Percentiles rank a stretch among this genome's conserved stretches.
These are phyloP conservation scores for Ophiostoma sp. DNA, from an alignment of 2,329 filamentous ascomycete species.

Conservation along the genomic window DNA sequence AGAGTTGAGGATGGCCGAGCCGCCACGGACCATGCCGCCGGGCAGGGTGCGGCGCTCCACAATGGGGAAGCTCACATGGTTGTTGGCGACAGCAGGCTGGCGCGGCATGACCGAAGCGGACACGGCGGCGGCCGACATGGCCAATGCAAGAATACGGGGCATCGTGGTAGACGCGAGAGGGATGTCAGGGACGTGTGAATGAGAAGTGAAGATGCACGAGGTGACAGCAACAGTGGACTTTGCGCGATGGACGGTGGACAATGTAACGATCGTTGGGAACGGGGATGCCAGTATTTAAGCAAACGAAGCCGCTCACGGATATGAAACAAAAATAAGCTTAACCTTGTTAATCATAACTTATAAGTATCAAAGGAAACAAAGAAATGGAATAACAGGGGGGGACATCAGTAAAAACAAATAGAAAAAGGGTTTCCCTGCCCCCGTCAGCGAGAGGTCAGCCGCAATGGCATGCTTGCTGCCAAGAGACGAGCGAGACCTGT, in stretches of 20 bases:
- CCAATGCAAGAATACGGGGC: conserved; percentile 20
- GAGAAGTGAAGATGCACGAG: neutral
- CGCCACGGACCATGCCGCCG: neutral
- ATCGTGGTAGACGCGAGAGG: neutral
- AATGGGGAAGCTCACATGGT: conserved; percentile 22
- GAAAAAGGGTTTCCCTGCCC: neutral
- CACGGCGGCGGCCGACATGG: conserved; percentile 18
- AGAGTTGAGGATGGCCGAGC: neutral
- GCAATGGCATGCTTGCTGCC: neutral
- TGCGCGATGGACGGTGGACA: neutral
- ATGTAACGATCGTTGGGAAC: neutral
- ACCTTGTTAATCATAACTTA: neutral
- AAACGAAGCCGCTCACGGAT: neutral
- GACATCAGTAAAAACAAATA: neutral
- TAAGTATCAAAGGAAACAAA: neutral
- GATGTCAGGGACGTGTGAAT: neutral
- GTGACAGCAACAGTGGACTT: neutral
- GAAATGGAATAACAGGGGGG: neutral
- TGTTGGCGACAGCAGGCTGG: neutral
- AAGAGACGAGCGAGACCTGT: neutral
- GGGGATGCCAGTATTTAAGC: neutral
- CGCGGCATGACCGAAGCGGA: conserved; percentile 20
- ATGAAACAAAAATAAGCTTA: conserved; percentile 8
- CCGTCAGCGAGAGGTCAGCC: conserved; percentile 1
- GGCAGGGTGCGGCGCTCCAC: conserved; percentile 17